Conservation (phyloP, 768 basidiomycete species). For the Xerocomellus dryophilus region DNA sequence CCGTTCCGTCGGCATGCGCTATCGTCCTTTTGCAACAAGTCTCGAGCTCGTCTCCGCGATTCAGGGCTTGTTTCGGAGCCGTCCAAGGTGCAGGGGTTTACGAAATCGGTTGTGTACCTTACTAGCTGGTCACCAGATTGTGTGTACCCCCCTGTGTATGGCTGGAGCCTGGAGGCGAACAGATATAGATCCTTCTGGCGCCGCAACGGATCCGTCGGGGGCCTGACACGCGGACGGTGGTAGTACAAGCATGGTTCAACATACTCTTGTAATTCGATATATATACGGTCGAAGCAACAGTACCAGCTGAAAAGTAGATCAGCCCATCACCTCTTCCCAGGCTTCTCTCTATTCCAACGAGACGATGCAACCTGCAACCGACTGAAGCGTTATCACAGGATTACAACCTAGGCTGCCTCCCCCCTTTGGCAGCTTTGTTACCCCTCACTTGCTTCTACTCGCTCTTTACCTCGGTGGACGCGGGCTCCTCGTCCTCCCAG, state of each 20-base stretch:
- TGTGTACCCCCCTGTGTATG: not conserved
- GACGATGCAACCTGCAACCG: conserved; percentile 14
- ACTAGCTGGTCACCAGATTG: too few relatives aligned
- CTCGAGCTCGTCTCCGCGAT: too few relatives aligned
- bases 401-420: not conserved
- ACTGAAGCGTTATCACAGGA: conserved; percentile 11
- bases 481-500: conserved; percentile 70
- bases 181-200: conserved; percentile 8
- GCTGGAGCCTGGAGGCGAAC: not conserved
- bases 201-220: not conserved
- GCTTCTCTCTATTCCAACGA: conserved; percentile 12
- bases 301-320: conserved; percentile 25
- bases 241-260: conserved; percentile 21
- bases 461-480: conserved; percentile 17
- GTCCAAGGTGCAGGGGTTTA: too few relatives aligned
- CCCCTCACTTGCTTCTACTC: conserved; percentile 18
- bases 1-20: not conserved
- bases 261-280: conserved; percentile 30
- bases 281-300: conserved; percentile 28
- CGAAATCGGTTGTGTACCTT: too few relatives aligned
- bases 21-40: too few relatives aligned
- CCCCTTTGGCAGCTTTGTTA: not conserved
- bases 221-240: not conserved
- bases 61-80: too few relatives aligned
- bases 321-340: conserved; percentile 17